Evolutionary conservation across 164 flowering plant genomes (phyloP).

Genomic region (Warburgia ugandensis): DNA sequence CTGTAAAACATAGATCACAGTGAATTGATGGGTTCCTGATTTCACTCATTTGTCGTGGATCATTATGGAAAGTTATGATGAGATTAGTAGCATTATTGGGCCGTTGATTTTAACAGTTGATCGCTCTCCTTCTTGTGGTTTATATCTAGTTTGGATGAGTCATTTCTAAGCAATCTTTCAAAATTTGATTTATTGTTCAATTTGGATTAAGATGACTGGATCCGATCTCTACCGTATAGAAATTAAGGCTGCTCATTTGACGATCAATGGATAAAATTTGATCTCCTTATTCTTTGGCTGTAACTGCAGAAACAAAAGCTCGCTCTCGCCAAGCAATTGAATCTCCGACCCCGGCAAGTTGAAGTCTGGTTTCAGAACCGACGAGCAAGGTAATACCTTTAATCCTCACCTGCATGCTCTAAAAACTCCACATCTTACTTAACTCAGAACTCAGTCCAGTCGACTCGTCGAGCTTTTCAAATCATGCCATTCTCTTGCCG

Average conservation of each 20-base stretch:
- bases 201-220: no score
- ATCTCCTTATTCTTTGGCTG: background rate
- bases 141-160: no score
- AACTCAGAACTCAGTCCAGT: background rate
- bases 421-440: background rate
- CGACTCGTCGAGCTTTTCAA: background rate
- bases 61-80: no score
- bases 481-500: background rate
- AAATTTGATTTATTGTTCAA: no score
- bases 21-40: no score
- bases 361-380: constrained; percentile 92
- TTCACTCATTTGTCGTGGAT: no score
- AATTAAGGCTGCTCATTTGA: background rate
- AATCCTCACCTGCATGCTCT: background rate
- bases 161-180: no score
- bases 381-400: constrained; percentile 54
- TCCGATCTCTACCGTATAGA: background rate
- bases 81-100: no score
- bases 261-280: background rate
- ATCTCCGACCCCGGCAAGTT: constrained; percentile 69
- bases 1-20: no score
- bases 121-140: no score
- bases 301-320: constrained; percentile 73
- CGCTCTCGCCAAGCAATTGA: constrained; percentile 64
- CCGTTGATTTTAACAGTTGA: no score